Base-by-base conservation (phyloP, 768 basidiomycete species). In the Mycena venus region DNA sequence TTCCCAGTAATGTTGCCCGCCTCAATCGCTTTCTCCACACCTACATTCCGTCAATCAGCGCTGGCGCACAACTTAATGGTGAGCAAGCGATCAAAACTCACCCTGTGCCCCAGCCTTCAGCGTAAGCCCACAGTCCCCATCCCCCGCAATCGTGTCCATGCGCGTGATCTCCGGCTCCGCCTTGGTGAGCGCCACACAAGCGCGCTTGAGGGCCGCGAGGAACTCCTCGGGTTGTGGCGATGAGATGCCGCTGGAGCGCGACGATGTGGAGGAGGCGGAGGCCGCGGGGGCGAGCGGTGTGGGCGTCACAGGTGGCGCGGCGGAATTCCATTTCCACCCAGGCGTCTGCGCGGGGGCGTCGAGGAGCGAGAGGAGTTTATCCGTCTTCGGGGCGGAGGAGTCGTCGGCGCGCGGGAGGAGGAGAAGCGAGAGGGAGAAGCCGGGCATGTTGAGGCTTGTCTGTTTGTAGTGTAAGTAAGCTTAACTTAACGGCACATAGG, bases 401-500 rank as follows among this genome's bases (percentile, higher is more conserved):
- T 88, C 87, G 47, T 84, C 74, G 55, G 83, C 60, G 34, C 84
- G 79, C 0, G 96, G 94, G 12, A 98, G 90, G 11, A 95, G 89
- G 19, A 97, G 87, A 21, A 96, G 87, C 1, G 95, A 94, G 72
- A 98, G 85, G 19, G 95, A 96, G 82, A 97, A 95, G 3, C 96
- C 96, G 34, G 96, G 95, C 95, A 97, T 96, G 83, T 96, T 97
- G 75, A 98, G 88, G 70, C 94, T 95, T 27, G 95, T 96, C 96
- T 93, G 82, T 60, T 40, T 51, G 56, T 59, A 2, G 25, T 1
- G 60, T 51, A 12, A 70, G 27, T 17, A 42, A 25, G 40, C 68
- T 60, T 23, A 7, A 31, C 40, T 49, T 15, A 14, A 40, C 29
- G 23, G 32, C 1, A 29, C 15, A 27, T 5, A 14, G 8, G 15